Percentiles rank a stretch among this genome's conserved stretches.
These are phyloP conservation scores for Hippophae tibetana DNA, from an alignment of 306 rosid genomes.

Conservation along the genomic window DNA sequence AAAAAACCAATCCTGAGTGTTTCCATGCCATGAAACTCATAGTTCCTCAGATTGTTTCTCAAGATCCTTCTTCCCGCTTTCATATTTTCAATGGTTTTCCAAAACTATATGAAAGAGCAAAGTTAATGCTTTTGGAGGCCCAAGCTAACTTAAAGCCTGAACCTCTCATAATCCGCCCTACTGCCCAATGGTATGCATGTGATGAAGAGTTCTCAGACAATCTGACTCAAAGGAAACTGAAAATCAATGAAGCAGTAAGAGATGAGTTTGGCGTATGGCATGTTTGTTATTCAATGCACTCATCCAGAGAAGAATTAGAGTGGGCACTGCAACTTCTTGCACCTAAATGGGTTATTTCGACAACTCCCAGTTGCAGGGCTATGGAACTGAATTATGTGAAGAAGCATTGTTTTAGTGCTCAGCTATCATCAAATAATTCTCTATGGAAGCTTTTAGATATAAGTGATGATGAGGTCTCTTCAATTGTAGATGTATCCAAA, in stretches of 20 bases:
- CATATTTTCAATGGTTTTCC: slow-evolving; percentile 61
- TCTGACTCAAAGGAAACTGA: slow-evolving; percentile 34
- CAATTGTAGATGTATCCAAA: slow-evolving; percentile 16
- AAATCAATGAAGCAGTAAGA: slow-evolving; percentile 48
- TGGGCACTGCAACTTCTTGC: slow-evolving; percentile 69
- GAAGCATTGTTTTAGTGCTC: slow-evolving; percentile 43
- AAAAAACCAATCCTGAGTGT: slow-evolving; percentile 39
- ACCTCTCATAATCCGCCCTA: slow-evolving; percentile 73
- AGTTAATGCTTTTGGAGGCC: slow-evolving; percentile 41
- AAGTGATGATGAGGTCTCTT: slow-evolving; percentile 22
- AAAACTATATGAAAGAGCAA: slow-evolving; percentile 47
- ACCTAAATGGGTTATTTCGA: slow-evolving; percentile 87
- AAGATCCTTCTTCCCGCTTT: slow-evolving; percentile 64
- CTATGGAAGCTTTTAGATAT: slow-evolving; percentile 56
- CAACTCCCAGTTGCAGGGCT: slow-evolving; percentile 70
- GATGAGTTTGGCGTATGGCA: slow-evolving; percentile 84
- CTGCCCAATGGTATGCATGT: slow-evolving; percentile 74
- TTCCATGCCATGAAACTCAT: slow-evolving; percentile 37
- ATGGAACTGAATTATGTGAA: slow-evolving; percentile 59
- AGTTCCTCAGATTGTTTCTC: slow-evolving; percentile 48
- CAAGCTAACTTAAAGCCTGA: slow-evolving; percentile 30
- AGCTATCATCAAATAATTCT: slow-evolving; percentile 27
- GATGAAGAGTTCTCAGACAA: slow-evolving; percentile 34
- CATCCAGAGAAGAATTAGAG: slow-evolving; percentile 75
- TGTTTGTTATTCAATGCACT: slow-evolving; percentile 75